Evolutionary conservation across 352 stramenopile genomes (phyloP).

Genomic region (Globisporangium parvum): DNA sequence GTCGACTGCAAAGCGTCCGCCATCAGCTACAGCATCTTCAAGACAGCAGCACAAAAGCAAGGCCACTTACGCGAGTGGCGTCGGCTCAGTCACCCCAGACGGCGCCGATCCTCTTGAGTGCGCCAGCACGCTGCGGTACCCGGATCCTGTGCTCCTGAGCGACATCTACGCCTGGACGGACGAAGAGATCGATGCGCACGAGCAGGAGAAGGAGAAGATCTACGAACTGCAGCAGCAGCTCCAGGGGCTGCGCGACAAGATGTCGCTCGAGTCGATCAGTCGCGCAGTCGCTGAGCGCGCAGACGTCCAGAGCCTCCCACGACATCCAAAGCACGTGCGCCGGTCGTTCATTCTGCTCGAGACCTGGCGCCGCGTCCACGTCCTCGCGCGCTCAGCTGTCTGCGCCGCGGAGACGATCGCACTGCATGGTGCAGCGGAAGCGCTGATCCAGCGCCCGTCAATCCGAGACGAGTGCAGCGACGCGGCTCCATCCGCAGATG

Average conservation of each 20-base stretch:
- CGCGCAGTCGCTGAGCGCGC: slow-evolving; percentile 6
- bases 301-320: not conserved
- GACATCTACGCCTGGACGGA: slow-evolving; percentile 42
- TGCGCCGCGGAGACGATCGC: slow-evolving; percentile 33
- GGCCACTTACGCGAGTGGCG: not conserved
- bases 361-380: slow-evolving; percentile 12
- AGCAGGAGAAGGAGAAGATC: slow-evolving; percentile 37
- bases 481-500: not conserved
- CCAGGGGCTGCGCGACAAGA: slow-evolving; percentile 18
- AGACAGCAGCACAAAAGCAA: not conserved
- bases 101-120: not conserved
- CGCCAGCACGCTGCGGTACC: not conserved
- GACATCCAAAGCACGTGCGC: not conserved
- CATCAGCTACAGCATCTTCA: no score
- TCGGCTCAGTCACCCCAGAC: no score
- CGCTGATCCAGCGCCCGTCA: slow-evolving; percentile 37
- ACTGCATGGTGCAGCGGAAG: slow-evolving; percentile 31
- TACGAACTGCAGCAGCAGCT: slow-evolving; percentile 34
- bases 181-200: slow-evolving; percentile 35
- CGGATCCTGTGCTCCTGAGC: slow-evolving; percentile 13
- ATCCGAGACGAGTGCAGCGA: slow-evolving; percentile 11
- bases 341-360: slow-evolving; percentile 1
- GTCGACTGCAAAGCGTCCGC: not conserved
- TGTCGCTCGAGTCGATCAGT: slow-evolving; percentile 14
- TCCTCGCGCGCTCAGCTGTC: slow-evolving; percentile 16